Evolutionary conservation across 2,329 filamentous ascomycete species (phyloP), one percentile per base, ranked within the genome.

Genomic region (Thelonectria olida): DNA sequence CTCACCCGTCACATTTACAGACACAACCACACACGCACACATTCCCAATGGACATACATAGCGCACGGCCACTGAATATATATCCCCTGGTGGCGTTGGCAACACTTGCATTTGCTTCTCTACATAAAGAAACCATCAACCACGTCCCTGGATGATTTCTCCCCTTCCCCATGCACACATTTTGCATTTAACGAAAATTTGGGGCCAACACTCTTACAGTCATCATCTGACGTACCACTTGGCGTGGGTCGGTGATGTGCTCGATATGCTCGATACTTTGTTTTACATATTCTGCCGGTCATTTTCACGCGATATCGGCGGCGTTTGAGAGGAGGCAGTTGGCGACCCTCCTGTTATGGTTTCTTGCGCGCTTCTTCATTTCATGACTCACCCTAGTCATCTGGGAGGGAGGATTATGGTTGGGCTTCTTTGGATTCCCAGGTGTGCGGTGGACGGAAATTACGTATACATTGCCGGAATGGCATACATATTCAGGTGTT

Each of bases 301-400:
- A 50, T 62, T 25, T 70, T 38, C 55, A 48, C 36, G 48, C 39
- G 39, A 47, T 53, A 57, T 53, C 25, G 41, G 17, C 15, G 68
- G 68, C 65, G 68, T 71, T 67, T 51, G 54, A 65, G 58, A 67
- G 23, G 63, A 47, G 58, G 56, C 23, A 58, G 20, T 50, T 53
- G 44, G 41, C 55, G 25, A 25, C 13, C 22, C 17, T 28, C 63
- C 57, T 67, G 45, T 54, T 58, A 36, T 51, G 38, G 57, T 49
- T 59, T 51, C 12, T 36, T 28, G 58, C 61, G 27, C 7, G 49
- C 54, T 39, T 54, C n/a, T 22, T 28, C 34, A 52, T 59, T 60
- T 60, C n/a, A 57, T 34, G 53, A 42, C 52, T 57, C 19, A 41
- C 15, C 42, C 39, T 28, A 28, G 28, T 50, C 57, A 22, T 19